phyloP scores from a whole-genome alignment of 371 early-diverging fungal species.

The Actinomucor elegans region DNA sequence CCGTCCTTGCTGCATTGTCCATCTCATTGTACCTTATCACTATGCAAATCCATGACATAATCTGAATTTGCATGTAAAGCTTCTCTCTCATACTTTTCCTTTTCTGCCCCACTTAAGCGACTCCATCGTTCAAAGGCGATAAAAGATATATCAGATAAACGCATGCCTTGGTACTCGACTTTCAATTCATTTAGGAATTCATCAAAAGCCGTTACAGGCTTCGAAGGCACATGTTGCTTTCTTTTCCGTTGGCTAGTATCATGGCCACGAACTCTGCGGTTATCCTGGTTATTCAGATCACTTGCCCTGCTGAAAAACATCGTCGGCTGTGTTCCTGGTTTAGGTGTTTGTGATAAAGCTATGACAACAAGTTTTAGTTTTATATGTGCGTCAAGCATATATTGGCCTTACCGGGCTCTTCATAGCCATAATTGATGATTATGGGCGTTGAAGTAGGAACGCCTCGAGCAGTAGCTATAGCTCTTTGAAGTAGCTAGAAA shows the following conservation, averaged over 20 bases:
- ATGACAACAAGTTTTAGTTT: background rate
- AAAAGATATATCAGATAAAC: background rate
- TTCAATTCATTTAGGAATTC: constrained; percentile 7
- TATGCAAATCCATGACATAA: constrained; percentile 23
- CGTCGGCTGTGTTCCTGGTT: constrained; percentile 9
- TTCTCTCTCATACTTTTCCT: constrained; percentile 19
- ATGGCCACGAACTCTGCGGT: background rate
- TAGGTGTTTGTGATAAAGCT: constrained; percentile 10
- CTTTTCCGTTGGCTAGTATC: background rate
- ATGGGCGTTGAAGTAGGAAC: constrained; percentile 28
- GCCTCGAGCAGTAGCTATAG: constrained; percentile 39
- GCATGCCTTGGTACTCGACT: background rate
- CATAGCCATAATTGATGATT: constrained; percentile 13
- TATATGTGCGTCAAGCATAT: background rate
- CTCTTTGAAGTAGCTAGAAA: constrained; percentile 40
- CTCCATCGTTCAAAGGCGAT: constrained; percentile 13
- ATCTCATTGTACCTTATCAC: too few relatives aligned
- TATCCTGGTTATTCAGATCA: background rate
- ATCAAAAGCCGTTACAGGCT: constrained; percentile 18
- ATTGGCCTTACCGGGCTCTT: constrained; percentile 13
- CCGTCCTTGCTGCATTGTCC: too few relatives aligned
- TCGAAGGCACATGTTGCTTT: constrained; percentile 14
- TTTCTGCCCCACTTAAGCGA: background rate
- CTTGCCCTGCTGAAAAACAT: too few relatives aligned
- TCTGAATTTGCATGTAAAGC: constrained; percentile 23